A percentile compares a stretch with the other conserved stretches of the same genome.
Evolutionary conservation across 768 basidiomycete species (phyloP).

Genomic region (Hemileccinum impolitum): DNA sequence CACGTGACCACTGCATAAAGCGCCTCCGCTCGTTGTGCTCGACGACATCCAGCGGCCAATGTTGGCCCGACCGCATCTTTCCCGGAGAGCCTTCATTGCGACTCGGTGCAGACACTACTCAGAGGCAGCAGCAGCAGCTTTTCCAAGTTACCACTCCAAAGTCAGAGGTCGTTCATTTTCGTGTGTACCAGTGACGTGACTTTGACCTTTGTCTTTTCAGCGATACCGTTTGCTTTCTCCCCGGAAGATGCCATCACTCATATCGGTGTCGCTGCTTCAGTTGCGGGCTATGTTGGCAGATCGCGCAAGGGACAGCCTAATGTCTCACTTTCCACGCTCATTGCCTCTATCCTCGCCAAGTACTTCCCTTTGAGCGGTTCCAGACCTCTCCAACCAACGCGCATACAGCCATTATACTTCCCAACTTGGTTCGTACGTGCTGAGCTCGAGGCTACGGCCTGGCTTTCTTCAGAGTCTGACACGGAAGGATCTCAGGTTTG

Average conservation of each 20-base stretch:
- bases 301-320: conserved; percentile 9
- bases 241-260: conserved; percentile 42
- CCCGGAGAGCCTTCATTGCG: not conserved
- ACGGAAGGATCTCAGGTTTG: conserved; percentile 24
- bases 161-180: conserved; percentile 35
- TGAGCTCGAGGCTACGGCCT: conserved; percentile 41
- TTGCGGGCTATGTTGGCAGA: conserved; percentile 26
- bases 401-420: conserved; percentile 53
- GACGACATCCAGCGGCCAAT: conserved; percentile 7
- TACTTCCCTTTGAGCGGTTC: conserved; percentile 38
- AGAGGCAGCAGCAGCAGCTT: conserved; percentile 2
- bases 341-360: conserved; percentile 34
- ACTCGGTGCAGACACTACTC: conserved; percentile 19
- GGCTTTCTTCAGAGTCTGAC: conserved; percentile 24
- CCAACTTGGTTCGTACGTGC: conserved; percentile 63
- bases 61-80: conserved; percentile 13
- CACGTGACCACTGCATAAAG: conserved; percentile 22
- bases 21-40: no score
- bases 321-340: conserved; percentile 22
- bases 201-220: conserved; percentile 29
- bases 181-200: not conserved
- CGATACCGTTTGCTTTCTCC: conserved; percentile 50
- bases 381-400: conserved; percentile 41
- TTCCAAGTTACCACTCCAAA: conserved; percentile 32
- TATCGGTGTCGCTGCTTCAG: conserved; percentile 34